A percentile compares a stretch with the other conserved stretches of the same genome.
These are phyloP conservation scores for Symbiodinium natans DNA, from an alignment of 73 alveolate genomes.

Conservation along the genomic window DNA sequence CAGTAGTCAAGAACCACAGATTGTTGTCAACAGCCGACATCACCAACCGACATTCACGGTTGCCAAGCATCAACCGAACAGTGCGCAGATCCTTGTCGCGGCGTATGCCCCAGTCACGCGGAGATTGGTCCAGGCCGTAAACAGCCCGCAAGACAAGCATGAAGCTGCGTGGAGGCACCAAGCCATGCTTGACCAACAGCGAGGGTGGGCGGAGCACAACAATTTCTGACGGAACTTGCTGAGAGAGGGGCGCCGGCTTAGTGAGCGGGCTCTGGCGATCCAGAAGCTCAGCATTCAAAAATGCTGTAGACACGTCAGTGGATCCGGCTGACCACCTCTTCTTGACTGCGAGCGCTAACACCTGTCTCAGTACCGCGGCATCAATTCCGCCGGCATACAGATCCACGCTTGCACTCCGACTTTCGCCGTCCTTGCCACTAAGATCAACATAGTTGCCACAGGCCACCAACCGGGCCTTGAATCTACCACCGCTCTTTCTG, in stretches of 20 bases:
- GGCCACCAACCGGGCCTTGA: background rate
- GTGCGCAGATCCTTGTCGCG: background rate
- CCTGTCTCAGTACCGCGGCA: background rate
- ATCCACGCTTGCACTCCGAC: background rate
- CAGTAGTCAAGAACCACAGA: background rate
- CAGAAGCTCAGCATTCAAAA: background rate
- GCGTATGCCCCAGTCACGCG: background rate
- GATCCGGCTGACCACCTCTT: background rate
- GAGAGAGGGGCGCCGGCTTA: background rate
- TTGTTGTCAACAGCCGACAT: background rate
- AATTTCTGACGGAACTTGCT: background rate
- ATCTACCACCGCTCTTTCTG: background rate
- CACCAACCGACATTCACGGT: background rate
- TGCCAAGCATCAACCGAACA: background rate
- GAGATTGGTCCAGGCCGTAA: background rate
- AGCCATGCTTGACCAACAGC: background rate
- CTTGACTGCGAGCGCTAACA: background rate
- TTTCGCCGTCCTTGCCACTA: background rate
- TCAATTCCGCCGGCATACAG: background rate
- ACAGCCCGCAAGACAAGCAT: background rate
- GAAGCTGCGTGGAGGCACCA: background rate
- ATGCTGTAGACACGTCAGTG: background rate
- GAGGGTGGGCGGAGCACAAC: background rate
- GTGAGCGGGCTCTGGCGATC: background rate
- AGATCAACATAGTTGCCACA: background rate